Conservation (phyloP, 2,329 filamentous ascomycete genomes). For the Sordariomycetes sp. region DNA sequence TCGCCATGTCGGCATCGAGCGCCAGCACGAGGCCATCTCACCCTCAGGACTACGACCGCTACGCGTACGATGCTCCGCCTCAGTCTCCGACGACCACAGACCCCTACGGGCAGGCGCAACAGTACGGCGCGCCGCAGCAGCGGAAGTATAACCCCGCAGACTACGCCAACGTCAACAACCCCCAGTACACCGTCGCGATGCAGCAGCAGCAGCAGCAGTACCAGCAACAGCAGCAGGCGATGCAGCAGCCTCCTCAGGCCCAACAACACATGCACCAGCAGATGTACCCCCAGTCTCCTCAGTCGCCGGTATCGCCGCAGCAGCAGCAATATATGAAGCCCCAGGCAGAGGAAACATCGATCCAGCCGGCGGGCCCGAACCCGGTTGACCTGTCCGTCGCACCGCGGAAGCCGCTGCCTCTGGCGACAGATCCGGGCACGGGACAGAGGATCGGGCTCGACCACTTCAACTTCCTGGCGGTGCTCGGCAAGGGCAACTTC, state of each 20-base stretch:
- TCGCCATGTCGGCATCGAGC: conserved; percentile 38
- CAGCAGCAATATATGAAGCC: conserved; percentile 14
- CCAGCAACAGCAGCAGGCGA: conserved; percentile 20
- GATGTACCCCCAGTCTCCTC: conserved; percentile 23
- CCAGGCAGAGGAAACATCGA: conserved; percentile 20
- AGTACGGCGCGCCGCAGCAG: conserved; percentile 12
- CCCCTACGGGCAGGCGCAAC: conserved; percentile 16
- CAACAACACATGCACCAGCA: conserved; percentile 15
- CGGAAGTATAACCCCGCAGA: conserved; percentile 65
- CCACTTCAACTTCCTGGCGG: conserved; percentile 98
- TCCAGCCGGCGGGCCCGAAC: conserved; percentile 14
- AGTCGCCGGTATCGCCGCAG: conserved; percentile 14
- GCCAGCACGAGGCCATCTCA: conserved; percentile 14
- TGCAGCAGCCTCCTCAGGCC: conserved; percentile 19
- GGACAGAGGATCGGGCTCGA: conserved; percentile 85
- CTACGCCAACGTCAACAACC: conserved; percentile 49
- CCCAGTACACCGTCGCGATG: conserved; percentile 23
- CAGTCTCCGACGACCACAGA: neutral
- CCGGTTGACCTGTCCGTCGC: conserved; percentile 12
- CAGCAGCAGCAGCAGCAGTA: conserved; percentile 20
- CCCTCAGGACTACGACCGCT: conserved; percentile 15
- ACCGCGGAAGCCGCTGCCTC: conserved; percentile 49
- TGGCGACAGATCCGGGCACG: conserved; percentile 58
- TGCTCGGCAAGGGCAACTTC: conserved; percentile 97
- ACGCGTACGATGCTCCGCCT: neutral